Evolutionary conservation across 2,329 filamentous ascomycete species (phyloP), one percentile per base, ranked within the genome.

Genomic region (Ascochyta fabae): DNA sequence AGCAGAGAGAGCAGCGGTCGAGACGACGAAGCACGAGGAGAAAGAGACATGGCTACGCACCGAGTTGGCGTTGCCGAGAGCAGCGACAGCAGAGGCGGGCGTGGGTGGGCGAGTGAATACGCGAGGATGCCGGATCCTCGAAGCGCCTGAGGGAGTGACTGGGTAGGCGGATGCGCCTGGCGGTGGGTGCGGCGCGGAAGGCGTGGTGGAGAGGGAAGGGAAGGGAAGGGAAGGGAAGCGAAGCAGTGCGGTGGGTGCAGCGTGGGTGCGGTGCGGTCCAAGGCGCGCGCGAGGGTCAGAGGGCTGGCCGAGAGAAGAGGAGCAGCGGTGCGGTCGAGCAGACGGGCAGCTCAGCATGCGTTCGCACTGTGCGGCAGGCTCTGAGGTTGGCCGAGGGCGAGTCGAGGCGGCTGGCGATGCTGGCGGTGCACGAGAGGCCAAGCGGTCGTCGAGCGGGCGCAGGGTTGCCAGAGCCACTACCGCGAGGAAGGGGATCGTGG

Each of bases 81-180:
- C 46, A 34, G 22, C 44, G 24, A 39, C 38, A 16, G 39, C 36
- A 31, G 49, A 45, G 63, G 55, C 52, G 58, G 55, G 53, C 46
- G 62, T 51, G 59, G 66, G 57, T 66, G 62, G 68, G 58, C 62
- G 66, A 58, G 70, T 67, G 66, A 56, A 70, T 66, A 64, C 69
- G 73, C 67, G 74, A 77, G 74, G 65, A 77, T 77, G 70, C 75
- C 75, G 75, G 75, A 74, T 77, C 67, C 75, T 75, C 75, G 67
- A 75, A 73, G 73, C 73, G 72, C 73, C 67, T 65, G 67, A 74
- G 68, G 58, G 73, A 76, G 71, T 66, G 73, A 73, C 70, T 35
- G n/a, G 33, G 29, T 69, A 64, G 68, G 60, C 59, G 58, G 66
- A 66, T 70, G 67, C 72, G 47, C 31, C 43, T 27, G 48, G 46